Evolutionary conservation across 768 basidiomycete species (phyloP).

Genomic region (Coprinopsis strossmayeri): DNA sequence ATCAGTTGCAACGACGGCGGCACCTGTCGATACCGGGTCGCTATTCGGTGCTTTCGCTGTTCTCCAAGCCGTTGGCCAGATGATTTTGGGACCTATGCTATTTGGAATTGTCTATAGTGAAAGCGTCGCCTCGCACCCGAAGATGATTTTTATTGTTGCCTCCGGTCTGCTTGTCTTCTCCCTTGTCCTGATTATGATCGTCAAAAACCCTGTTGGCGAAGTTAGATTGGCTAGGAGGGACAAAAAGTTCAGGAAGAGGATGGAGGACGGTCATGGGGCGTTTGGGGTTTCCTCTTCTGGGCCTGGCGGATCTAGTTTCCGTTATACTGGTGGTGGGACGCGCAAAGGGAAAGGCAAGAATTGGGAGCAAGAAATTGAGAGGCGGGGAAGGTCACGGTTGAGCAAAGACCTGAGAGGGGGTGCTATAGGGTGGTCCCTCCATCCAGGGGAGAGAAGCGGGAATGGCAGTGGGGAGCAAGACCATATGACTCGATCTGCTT

Average conservation of each 20-base stretch:
- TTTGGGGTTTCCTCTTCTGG: neutral
- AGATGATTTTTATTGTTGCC: slow-evolving; percentile 60
- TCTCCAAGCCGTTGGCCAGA: slow-evolving; percentile 62
- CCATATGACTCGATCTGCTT: neutral
- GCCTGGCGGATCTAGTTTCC: neutral
- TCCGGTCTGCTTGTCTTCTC: slow-evolving; percentile 40
- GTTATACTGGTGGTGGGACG: neutral
- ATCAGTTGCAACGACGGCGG: neutral
- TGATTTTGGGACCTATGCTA: slow-evolving; percentile 65
- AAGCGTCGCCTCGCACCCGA: slow-evolving; percentile 64
- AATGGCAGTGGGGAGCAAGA: neutral
- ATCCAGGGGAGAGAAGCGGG: neutral
- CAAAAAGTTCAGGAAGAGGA: slow-evolving; percentile 13
- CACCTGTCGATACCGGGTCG: slow-evolving; percentile 32
- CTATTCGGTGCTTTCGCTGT: slow-evolving; percentile 71
- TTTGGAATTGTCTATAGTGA: slow-evolving; percentile 67
- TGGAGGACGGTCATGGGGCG: slow-evolving; percentile 9
- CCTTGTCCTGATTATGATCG: slow-evolving; percentile 29
- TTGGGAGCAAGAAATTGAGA: slow-evolving; percentile 20
- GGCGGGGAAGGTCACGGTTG: slow-evolving; percentile 39
- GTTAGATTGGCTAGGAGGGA: slow-evolving; percentile 10
- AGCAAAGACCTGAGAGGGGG: slow-evolving; percentile 44
- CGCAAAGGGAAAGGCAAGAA: slow-evolving; percentile 11
- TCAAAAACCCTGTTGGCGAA: slow-evolving; percentile 31
- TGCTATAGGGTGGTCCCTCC: slow-evolving; percentile 13